Conservation (phyloP, 768 basidiomycete genomes). For the Rhodotorula babjevae region DNA sequence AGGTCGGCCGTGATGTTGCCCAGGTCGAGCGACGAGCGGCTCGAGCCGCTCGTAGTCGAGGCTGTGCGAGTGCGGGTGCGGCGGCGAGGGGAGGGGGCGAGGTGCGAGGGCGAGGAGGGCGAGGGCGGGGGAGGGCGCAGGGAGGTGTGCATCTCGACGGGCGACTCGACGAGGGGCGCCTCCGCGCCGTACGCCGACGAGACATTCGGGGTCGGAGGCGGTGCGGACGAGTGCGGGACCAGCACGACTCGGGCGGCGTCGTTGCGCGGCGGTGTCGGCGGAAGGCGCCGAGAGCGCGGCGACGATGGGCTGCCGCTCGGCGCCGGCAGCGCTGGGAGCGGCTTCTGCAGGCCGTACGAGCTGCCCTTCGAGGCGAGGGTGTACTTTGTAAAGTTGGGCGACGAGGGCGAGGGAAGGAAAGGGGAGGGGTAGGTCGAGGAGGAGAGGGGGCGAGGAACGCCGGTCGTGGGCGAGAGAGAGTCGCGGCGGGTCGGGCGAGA, state of each 20-base stretch:
- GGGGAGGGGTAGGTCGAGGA: not conserved
- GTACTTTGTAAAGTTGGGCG: not conserved
- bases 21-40: not conserved
- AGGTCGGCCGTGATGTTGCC: conserved; percentile 7
- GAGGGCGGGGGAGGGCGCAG: not conserved
- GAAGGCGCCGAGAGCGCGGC: too few relatives aligned
- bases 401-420: not conserved
- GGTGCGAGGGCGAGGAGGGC: not conserved
- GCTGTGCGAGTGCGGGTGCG: not conserved
- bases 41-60: not conserved
- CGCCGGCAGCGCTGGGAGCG: not conserved
- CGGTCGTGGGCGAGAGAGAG: not conserved
- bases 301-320: too few relatives aligned
- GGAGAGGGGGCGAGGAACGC: not conserved
- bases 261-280: too few relatives aligned
- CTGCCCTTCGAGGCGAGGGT: too few relatives aligned
- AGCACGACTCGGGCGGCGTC: too few relatives aligned
- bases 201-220: not conserved
- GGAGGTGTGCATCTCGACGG: not conserved
- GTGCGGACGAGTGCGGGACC: too few relatives aligned
- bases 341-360: not conserved
- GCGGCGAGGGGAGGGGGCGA: not conserved
- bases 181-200: not conserved
- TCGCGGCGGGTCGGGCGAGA: not conserved
- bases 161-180: not conserved